A percentile compares a stretch with the other conserved stretches of the same genome.
Evolutionary conservation across 73 alveolate genomes (phyloP).

Genomic region (Diophrys appendiculata): DNA sequence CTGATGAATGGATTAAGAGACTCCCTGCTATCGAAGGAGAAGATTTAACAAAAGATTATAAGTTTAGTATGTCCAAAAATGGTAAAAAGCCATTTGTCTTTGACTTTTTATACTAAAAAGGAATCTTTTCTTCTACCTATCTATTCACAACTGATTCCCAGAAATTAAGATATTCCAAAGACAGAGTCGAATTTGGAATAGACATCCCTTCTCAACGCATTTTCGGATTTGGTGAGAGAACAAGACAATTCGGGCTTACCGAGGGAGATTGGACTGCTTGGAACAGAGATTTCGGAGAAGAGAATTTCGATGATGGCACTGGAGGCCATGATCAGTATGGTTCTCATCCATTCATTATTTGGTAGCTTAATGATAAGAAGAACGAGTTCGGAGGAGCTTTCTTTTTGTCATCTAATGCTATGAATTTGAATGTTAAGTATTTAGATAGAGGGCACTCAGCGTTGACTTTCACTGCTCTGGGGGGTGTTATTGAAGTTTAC

Average conservation of each 20-base stretch:
- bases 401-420: slow-evolving; percentile 13
- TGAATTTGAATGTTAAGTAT: slow-evolving; percentile 2
- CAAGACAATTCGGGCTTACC: neutral
- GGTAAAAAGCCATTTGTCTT: too few species aligned
- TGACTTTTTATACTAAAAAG: too few species aligned
- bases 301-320: neutral
- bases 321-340: slow-evolving; percentile 2
- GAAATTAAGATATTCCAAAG: too few species aligned
- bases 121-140: too few species aligned
- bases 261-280: slow-evolving; percentile 13
- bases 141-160: too few species aligned
- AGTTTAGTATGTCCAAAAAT: too few species aligned
- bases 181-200: slow-evolving; percentile 6
- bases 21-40: too few species aligned
- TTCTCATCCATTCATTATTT: slow-evolving; percentile 17
- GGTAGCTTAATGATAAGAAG: neutral
- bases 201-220: neutral
- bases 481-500: slow-evolving; percentile 82
- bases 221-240: slow-evolving; percentile 11
- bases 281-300: slow-evolving; percentile 14
- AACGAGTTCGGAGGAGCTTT: slow-evolving; percentile 9
- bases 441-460: neutral
- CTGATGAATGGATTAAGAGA: too few species aligned
- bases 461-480: slow-evolving; percentile 43
- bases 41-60: too few species aligned